These are phyloP conservation scores for Colletotrichum nymphaeae DNA, from an alignment of 2,329 filamentous ascomycete genomes.

Conservation along the genomic window DNA sequence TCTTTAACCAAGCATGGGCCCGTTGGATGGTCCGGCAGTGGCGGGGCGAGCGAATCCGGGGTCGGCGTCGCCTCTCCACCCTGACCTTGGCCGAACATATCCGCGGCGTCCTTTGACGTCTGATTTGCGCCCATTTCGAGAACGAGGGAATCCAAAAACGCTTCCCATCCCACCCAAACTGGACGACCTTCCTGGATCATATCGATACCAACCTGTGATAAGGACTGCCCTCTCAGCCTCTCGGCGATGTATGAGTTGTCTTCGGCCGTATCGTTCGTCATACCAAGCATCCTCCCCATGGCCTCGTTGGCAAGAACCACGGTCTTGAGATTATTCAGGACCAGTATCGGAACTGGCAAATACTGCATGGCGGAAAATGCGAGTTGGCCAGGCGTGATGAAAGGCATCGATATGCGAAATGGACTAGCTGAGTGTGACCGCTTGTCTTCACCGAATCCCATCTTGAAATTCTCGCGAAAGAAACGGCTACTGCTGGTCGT, in stretches of 20 bases:
- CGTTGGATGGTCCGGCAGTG: slow-evolving; percentile 37
- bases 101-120: slow-evolving; percentile 28
- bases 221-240: slow-evolving; percentile 70
- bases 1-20: slow-evolving; percentile 58
- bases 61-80: slow-evolving; percentile 53
- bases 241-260: slow-evolving; percentile 63
- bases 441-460: slow-evolving; percentile 36
- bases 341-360: slow-evolving; percentile 77
- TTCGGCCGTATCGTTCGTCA: slow-evolving; percentile 57
- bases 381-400: slow-evolving; percentile 62
- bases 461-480: slow-evolving; percentile 45
- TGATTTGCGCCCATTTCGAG: slow-evolving; percentile 51
- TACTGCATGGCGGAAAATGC: slow-evolving; percentile 79
- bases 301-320: slow-evolving; percentile 81
- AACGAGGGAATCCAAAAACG: slow-evolving; percentile 66
- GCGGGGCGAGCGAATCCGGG: slow-evolving; percentile 37
- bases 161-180: slow-evolving; percentile 69
- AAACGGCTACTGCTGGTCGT: slow-evolving; percentile 44
- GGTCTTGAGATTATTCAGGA: slow-evolving; percentile 76
- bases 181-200: slow-evolving; percentile 75
- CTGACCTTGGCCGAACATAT: slow-evolving; percentile 32
- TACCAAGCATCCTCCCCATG: slow-evolving; percentile 75
- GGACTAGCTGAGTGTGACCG: slow-evolving; percentile 51
- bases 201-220: slow-evolving; percentile 79
- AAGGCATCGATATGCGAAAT: slow-evolving; percentile 55